A percentile compares a stretch with the other conserved stretches of the same genome.
Evolutionary conservation across 306 rosid genomes (phyloP).

Genomic region (Cucurbita pepo): DNA sequence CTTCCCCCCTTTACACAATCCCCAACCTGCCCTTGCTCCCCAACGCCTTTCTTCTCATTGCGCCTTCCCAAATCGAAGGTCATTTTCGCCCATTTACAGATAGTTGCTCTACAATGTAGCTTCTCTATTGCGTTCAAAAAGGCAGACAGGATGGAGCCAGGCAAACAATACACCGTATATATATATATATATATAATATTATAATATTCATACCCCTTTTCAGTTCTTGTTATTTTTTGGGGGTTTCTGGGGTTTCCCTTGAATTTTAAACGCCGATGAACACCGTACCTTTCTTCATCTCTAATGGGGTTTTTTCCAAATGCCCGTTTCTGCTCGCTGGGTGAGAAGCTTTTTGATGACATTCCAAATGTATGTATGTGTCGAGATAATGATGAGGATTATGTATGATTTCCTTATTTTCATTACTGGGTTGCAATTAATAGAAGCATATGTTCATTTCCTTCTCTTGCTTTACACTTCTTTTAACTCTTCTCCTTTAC

Average conservation of each 20-base stretch:
- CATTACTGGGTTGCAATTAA: neutral
- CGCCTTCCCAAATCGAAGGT: slow-evolving; percentile 40
- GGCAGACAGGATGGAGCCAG: slow-evolving; percentile 55
- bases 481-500: neutral
- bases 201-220: slow-evolving; percentile 12
- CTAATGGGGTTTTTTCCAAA: slow-evolving; percentile 12
- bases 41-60: slow-evolving; percentile 27
- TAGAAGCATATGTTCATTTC: slow-evolving; percentile 4
- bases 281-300: slow-evolving; percentile 9
- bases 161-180: slow-evolving; percentile 15
- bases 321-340: slow-evolving; percentile 7
- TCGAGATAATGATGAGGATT: slow-evolving; percentile 6
- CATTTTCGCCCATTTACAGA: slow-evolving; percentile 35
- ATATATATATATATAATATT: slow-evolving; percentile 2
- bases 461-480: neutral
- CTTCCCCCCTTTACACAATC: slow-evolving; percentile 13
- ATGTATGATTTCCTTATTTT: slow-evolving; percentile 3
- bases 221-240: slow-evolving; percentile 2
- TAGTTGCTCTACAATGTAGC: slow-evolving; percentile 44
- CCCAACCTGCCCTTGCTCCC: slow-evolving; percentile 27
- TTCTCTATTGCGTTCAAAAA: slow-evolving; percentile 31
- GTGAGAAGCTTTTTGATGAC: slow-evolving; percentile 8
- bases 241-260: neutral
- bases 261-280: slow-evolving; percentile 4
- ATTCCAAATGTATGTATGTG: slow-evolving; percentile 4